Evolutionary conservation across 179 eudicot genomes (phyloP), one percentile per base, ranked within the genome.

Genomic region (Kewa caespitosa): DNA sequence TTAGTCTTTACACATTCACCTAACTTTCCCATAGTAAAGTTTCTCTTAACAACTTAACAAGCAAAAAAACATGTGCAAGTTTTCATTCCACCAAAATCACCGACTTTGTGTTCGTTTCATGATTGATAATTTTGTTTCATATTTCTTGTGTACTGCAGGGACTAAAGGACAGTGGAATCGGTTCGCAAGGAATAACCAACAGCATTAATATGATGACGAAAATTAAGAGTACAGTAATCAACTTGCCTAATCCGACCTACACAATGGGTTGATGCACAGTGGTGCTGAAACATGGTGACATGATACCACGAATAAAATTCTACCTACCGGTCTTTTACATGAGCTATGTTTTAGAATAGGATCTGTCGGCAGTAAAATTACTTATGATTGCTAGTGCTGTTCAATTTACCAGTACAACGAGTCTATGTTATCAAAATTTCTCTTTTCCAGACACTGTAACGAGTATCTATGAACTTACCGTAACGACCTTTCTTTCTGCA

Each of bases 161-260:
- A 64, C 52, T 95, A 50, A 95, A 91, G 87, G 99, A 95, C 86
- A 95, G 99, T 65, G 99, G 99, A 48, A 91, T 95, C 32, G 97
- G 99, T 28, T 95, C 99, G 0, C 99, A 95, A 75, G 99, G 99
- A 31, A 84, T 93, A 71, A 91, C 94, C 31, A 95, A 95, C 86
- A 95, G 98, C 80, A 95, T 95, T 60, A 93, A 82, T 71, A 95
- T 95, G 99, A 95, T 95, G 99, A 90, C 92, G 67, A 95, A 95
- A 81, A 79, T 86, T 18, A 95, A 95, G 92, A 95, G 88, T 85
- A 95, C 97, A 54, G 99, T 95, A 23, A 95, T 95, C 82, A 95
- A 95, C 83, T 86, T 95, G 91, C 99, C 99, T 36, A 76, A 87
- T 38, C 93, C 99, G 55, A 76, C 89, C 52, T 93, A 95, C 82